Percentiles rank a stretch among this genome's conserved stretches.
phyloP scores from a whole-genome alignment of 2,329 filamentous ascomycete species.

The Lachnellula occidentalis region DNA sequence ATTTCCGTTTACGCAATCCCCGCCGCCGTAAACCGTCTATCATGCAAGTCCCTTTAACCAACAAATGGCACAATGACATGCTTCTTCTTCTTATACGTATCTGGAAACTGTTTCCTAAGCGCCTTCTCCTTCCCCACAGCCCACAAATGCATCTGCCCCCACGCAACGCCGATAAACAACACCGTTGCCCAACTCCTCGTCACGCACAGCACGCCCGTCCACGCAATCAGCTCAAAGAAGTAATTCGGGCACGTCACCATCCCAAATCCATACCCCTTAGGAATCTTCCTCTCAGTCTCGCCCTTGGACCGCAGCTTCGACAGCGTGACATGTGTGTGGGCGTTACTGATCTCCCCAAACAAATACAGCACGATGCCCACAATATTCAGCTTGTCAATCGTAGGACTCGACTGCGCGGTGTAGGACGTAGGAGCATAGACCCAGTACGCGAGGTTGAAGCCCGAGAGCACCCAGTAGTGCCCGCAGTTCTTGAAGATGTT shows the following conservation, averaged over 20 bases:
- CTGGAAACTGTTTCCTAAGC: conserved; percentile 85
- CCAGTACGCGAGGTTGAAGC: conserved; percentile 75
- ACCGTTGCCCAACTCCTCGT: conserved; percentile 74
- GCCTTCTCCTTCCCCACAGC: conserved; percentile 86
- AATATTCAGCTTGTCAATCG: conserved; percentile 48
- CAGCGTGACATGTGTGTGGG: conserved; percentile 73
- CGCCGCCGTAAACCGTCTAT: too few species aligned
- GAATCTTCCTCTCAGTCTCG: conserved; percentile 82
- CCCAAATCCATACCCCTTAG: conserved; percentile 75
- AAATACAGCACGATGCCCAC: conserved; percentile 66
- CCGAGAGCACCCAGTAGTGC: conserved; percentile 88
- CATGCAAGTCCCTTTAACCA: too few species aligned
- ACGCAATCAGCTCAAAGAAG: conserved; percentile 83
- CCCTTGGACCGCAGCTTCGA: conserved; percentile 71
- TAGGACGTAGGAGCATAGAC: conserved; percentile 73
- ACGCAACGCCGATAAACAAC: conserved; percentile 69
- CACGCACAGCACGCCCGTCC: conserved; percentile 75
- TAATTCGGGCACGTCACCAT: conserved; percentile 97
- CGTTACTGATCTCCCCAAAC: conserved; percentile 75
- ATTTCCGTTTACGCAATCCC: too few species aligned
- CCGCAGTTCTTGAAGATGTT: conserved; percentile 94
- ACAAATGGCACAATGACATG: conserved; percentile 57
- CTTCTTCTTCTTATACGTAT: conserved; percentile 93
- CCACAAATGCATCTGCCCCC: conserved; percentile 79
- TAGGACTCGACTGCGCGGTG: conserved; percentile 45